Conservation (phyloP, 179 eudicot species). For the Sideroxylon spinosum region DNA sequence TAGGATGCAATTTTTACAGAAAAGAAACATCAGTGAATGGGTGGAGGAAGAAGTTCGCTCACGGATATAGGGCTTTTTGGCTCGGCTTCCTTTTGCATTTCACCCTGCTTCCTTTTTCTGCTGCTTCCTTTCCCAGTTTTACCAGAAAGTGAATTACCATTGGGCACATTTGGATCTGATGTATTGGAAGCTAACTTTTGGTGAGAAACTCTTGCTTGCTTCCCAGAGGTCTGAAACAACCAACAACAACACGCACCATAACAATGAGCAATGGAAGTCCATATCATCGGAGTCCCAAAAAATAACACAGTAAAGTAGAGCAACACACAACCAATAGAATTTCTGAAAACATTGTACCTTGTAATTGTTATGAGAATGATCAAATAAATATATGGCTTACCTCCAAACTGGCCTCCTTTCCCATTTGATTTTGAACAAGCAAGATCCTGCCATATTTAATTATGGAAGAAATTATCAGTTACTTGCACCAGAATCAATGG, state of each 20-base stretch:
- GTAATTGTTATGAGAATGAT: neutral
- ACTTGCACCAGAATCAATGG: neutral
- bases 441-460: slow-evolving; percentile 28
- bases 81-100: neutral
- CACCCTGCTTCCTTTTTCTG: neutral
- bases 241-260: neutral
- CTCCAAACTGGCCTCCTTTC: slow-evolving; percentile 24
- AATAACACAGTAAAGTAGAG: neutral
- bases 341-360: neutral
- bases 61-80: neutral
- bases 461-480: neutral
- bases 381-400: slow-evolving; percentile 20
- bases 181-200: neutral
- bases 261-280: neutral
- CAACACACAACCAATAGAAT: neutral
- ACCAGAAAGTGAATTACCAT: neutral
- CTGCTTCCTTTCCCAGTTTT: neutral
- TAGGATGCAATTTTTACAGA: neutral
- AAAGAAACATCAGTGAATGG: neutral
- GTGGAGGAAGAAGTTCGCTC: neutral
- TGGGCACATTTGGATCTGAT: neutral
- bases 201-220: neutral
- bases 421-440: slow-evolving; percentile 21
- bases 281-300: neutral
- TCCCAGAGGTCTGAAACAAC: neutral